These are phyloP conservation scores for Spergularia bocconei DNA, from an alignment of 148 eudicot species.

Conservation along the genomic window DNA sequence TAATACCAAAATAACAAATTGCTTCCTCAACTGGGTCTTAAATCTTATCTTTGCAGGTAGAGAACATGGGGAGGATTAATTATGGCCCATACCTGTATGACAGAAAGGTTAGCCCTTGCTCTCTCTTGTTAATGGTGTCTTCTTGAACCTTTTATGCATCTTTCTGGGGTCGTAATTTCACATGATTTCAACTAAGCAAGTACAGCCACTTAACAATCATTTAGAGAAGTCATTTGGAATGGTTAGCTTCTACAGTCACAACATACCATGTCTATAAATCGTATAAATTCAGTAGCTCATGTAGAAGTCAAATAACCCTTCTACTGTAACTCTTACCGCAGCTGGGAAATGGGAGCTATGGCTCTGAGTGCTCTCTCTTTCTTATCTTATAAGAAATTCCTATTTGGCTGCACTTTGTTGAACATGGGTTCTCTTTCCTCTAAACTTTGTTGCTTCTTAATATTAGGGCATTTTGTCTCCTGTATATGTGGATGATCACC, in stretches of 20 bases:
- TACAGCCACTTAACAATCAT: too few species aligned
- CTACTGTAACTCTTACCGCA: not conserved
- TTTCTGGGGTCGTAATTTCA: not conserved
- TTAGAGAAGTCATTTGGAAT: too few species aligned
- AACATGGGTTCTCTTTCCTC: not conserved
- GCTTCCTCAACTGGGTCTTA: not conserved
- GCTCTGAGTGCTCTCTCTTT: not conserved
- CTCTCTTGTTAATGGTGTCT: not conserved
- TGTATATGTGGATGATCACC: conserved; percentile 57
- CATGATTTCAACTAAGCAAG: not conserved
- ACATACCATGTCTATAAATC: not conserved
- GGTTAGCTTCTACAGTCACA: too few species aligned
- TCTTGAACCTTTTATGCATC: not conserved
- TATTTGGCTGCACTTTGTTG: not conserved
- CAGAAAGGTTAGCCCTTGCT: conserved; percentile 58
- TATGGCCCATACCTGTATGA: conserved; percentile 79
- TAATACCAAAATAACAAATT: not conserved
- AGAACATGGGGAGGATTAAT: conserved; percentile 94
- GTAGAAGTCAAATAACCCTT: not conserved
- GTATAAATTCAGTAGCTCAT: not conserved
- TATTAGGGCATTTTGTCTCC: conserved; percentile 81
- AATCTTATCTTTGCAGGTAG: conserved; percentile 53
- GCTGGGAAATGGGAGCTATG: not conserved
- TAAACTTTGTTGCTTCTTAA: conserved; percentile 11
- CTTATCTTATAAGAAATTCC: not conserved